Evolutionary conservation across 73 alveolate genomes (phyloP).

Genomic region (Diophrys appendiculata): DNA sequence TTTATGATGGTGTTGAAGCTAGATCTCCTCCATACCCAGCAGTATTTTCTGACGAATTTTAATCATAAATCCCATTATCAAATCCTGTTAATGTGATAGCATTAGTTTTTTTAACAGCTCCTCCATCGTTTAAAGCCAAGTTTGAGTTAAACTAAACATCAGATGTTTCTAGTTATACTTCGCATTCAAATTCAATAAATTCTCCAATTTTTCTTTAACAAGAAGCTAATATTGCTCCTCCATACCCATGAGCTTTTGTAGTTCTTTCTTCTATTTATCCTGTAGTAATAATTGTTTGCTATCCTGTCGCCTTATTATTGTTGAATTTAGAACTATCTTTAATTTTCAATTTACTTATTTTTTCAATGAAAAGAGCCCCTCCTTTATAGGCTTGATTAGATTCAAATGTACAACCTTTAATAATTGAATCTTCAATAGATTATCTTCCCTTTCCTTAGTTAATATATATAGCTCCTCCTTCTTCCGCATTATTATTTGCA

Average conservation of each 20-base stretch:
- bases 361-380: not conserved
- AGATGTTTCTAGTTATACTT: not conserved
- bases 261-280: not conserved
- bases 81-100: not conserved
- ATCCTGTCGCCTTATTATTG: not conserved
- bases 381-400: not conserved
- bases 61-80: not conserved
- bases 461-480: no score
- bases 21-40: not conserved
- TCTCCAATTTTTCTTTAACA: not conserved
- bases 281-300: not conserved
- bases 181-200: not conserved
- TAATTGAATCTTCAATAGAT: no score
- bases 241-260: not conserved
- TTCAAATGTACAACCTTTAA: no score
- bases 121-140: not conserved
- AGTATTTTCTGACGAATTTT: not conserved
- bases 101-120: conserved; percentile 2
- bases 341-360: not conserved
- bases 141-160: not conserved
- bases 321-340: not conserved
- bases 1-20: not conserved
- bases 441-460: no score
- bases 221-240: conserved; percentile 6
- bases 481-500: no score